Evolutionary conservation across 352 stramenopile species (phyloP).

Genomic region (Poterioochromonas sp.): DNA sequence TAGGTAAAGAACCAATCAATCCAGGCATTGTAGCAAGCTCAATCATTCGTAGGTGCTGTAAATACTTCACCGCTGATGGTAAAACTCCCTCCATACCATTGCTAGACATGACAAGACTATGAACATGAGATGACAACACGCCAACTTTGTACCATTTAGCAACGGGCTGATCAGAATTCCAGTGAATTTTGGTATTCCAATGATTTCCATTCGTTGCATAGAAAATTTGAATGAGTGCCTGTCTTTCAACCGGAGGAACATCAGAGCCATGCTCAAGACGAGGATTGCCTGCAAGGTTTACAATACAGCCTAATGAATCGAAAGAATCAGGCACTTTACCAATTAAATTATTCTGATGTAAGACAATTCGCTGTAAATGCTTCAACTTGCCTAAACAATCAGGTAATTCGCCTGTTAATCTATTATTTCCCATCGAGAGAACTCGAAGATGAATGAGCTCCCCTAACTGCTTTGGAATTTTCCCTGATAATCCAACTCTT

Average conservation of each 20-base stretch:
- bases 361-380: slow-evolving; percentile 24
- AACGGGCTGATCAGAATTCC: not conserved
- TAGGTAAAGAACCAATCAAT: not conserved
- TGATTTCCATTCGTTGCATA: not conserved
- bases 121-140: slow-evolving; percentile 16
- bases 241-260: not conserved
- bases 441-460: not conserved
- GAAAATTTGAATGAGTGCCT: slow-evolving; percentile 4
- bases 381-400: not conserved
- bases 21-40: slow-evolving; percentile 27
- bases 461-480: not conserved
- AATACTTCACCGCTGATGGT: not conserved
- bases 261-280: slow-evolving; percentile 13
- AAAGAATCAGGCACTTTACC: not conserved
- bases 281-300: slow-evolving; percentile 28
- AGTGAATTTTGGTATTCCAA: not conserved
- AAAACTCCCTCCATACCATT: slow-evolving; percentile 16
- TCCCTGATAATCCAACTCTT: slow-evolving; percentile 13
- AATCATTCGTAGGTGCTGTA: slow-evolving; percentile 19
- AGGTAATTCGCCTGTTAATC: not conserved
- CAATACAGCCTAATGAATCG: slow-evolving; percentile 20
- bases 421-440: slow-evolving; percentile 29
- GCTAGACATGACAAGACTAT: slow-evolving; percentile 27
- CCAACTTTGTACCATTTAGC: slow-evolving; percentile 27
- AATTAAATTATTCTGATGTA: slow-evolving; percentile 28